Conservation (phyloP, 805 yeast species). For the Yarrowia sp. region DNA sequence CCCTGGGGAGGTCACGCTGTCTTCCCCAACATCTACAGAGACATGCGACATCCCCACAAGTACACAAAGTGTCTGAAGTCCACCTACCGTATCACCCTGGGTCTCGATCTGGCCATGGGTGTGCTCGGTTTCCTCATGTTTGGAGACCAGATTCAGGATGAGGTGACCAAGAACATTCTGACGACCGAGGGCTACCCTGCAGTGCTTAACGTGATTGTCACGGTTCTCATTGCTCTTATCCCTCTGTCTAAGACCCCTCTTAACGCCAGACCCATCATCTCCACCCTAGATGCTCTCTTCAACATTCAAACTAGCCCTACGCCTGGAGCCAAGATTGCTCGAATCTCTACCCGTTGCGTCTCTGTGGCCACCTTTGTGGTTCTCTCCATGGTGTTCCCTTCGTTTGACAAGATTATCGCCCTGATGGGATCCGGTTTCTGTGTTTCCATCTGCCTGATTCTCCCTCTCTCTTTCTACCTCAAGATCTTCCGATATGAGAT, state of each 20-base stretch:
- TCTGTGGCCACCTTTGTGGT: conserved; percentile 66
- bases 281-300: conserved; percentile 65
- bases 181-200: conserved; percentile 70
- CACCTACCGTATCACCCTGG: conserved; percentile 63
- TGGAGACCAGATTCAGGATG: conserved; percentile 69
- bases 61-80: conserved; percentile 60
- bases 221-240: conserved; percentile 75
- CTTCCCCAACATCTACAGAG: conserved; percentile 75
- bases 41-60: conserved; percentile 72
- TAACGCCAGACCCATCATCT: conserved; percentile 79
- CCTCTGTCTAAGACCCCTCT: conserved; percentile 87
- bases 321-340: conserved; percentile 25
- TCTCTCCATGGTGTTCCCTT: conserved; percentile 71
- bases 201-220: conserved; percentile 59
- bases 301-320: conserved; percentile 16
- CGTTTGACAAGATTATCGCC: conserved; percentile 82
- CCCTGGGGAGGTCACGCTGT: conserved; percentile 87
- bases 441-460: conserved; percentile 76
- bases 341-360: conserved; percentile 50
- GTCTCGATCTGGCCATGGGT: conserved; percentile 68
- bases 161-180: conserved; percentile 78
- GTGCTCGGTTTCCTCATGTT: conserved; percentile 78
- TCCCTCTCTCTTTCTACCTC: conserved; percentile 77
- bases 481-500: conserved; percentile 59
- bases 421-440: conserved; percentile 83